Conservation (phyloP, 2,329 filamentous ascomycete species). For the Penicillium sp. region DNA sequence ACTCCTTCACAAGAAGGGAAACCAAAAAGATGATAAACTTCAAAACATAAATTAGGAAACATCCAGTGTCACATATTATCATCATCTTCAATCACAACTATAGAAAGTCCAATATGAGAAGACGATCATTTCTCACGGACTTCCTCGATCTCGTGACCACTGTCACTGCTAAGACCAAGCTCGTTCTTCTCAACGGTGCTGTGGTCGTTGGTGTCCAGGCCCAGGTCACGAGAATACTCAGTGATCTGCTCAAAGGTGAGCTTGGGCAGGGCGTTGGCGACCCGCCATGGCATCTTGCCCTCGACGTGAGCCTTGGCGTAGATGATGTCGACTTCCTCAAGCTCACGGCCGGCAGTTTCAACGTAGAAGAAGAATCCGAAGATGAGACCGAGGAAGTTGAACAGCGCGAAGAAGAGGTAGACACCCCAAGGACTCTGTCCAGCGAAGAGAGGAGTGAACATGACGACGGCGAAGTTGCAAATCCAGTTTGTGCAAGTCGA, state of each 20-base stretch:
- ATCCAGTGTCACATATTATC: not conserved
- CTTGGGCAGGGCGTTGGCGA: slow-evolving; percentile 33
- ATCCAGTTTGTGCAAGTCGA: slow-evolving; percentile 56
- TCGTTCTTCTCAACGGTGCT: slow-evolving; percentile 19
- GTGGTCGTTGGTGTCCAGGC: slow-evolving; percentile 16
- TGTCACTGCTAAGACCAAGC: slow-evolving; percentile 22
- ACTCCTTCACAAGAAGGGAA: not conserved
- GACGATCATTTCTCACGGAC: slow-evolving; percentile 2
- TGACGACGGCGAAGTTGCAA: slow-evolving; percentile 55
- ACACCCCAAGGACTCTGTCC: slow-evolving; percentile 36
- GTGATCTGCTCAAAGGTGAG: slow-evolving; percentile 29
- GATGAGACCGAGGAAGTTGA: slow-evolving; percentile 47
- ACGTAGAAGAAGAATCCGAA: slow-evolving; percentile 55
- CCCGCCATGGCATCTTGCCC: slow-evolving; percentile 30
- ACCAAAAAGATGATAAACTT: not conserved
- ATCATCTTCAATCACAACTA: not conserved
- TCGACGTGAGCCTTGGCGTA: slow-evolving; percentile 6
- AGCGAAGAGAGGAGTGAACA: slow-evolving; percentile 47
- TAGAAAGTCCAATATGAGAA: not conserved
- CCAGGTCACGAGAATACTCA: slow-evolving; percentile 26
- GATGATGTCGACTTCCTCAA: slow-evolving; percentile 38
- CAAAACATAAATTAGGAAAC: not conserved
- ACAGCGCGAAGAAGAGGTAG: slow-evolving; percentile 43
- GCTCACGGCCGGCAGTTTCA: slow-evolving; percentile 45
- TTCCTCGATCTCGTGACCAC: slow-evolving; percentile 11